phyloP scores from a whole-genome alignment of 306 rosid species.

The Quercus aquifolioides region DNA sequence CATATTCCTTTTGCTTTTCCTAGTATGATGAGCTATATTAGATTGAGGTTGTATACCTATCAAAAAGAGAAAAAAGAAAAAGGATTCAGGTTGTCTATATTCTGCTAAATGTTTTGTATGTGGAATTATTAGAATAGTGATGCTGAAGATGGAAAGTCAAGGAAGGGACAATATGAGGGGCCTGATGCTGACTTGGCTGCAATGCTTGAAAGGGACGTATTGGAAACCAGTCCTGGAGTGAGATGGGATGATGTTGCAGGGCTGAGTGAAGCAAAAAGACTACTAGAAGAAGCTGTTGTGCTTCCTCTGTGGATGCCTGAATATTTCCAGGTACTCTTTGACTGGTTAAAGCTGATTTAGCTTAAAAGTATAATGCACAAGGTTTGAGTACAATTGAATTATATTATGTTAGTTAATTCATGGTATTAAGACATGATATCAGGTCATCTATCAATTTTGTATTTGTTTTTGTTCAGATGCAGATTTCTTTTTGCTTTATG shows the following conservation, averaged over 20 bases:
- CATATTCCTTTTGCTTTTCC: not conserved
- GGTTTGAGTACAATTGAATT: slow-evolving; percentile 11
- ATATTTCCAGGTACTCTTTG: slow-evolving; percentile 76
- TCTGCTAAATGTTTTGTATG: not conserved
- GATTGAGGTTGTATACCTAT: not conserved
- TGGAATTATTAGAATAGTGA: slow-evolving; percentile 57
- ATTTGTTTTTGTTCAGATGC: not conserved
- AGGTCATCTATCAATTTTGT: not conserved
- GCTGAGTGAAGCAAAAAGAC: slow-evolving; percentile 87
- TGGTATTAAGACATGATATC: not conserved
- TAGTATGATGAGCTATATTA: not conserved
- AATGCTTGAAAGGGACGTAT: slow-evolving; percentile 95
- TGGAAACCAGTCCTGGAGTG: slow-evolving; percentile 96
- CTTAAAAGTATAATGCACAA: not conserved
- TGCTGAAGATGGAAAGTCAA: slow-evolving; percentile 81
- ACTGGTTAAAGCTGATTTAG: slow-evolving; percentile 13
- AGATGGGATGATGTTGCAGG: slow-evolving; percentile 99
- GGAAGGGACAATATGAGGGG: slow-evolving; percentile 80
- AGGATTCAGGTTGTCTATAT: no score
- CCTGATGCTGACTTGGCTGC: slow-evolving; percentile 99
- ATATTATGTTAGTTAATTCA: not conserved
- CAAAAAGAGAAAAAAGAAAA: no score
- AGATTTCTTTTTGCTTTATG: not conserved
- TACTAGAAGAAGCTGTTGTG: slow-evolving; percentile 98
- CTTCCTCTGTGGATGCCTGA: slow-evolving; percentile 99